Conservation (phyloP, 768 basidiomycete genomes). For the Suillus discolor region DNA sequence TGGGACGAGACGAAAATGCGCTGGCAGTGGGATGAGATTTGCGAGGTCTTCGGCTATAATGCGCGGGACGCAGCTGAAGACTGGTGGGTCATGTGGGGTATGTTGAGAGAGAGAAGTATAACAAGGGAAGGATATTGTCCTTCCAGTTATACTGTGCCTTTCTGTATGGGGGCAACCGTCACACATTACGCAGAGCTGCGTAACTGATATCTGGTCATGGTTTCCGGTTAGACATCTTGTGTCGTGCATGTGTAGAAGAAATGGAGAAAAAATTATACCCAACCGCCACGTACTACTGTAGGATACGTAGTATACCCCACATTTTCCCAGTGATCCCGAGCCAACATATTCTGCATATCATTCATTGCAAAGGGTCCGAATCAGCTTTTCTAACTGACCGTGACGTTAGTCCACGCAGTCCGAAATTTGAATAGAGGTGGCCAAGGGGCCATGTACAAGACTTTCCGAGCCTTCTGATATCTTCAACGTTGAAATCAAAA, state of each 20-base stretch:
- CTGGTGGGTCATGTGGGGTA: slow-evolving; percentile 68
- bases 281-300: neutral
- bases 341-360: neutral
- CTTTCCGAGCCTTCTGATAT: neutral
- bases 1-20: slow-evolving; percentile 54
- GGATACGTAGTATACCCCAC: neutral
- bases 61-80: slow-evolving; percentile 61
- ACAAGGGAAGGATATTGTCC: neutral
- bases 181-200: neutral
- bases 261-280: slow-evolving; percentile 1
- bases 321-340: neutral
- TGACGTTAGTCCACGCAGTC: neutral
- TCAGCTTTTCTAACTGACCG: neutral
- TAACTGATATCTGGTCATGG: neutral
- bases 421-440: neutral
- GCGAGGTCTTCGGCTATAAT: slow-evolving; percentile 56
- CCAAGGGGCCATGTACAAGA: neutral
- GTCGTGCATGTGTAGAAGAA: neutral
- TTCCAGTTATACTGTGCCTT: slow-evolving; percentile 2
- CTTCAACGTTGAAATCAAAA: neutral
- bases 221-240: neutral
- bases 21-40: slow-evolving; percentile 57
- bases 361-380: neutral
- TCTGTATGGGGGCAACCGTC: neutral
- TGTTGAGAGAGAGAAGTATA: slow-evolving; percentile 43